Evolutionary conservation across 1,284 basidiomycete genomes (phyloP).

Genomic region (Ceratobasidium sp.): DNA sequence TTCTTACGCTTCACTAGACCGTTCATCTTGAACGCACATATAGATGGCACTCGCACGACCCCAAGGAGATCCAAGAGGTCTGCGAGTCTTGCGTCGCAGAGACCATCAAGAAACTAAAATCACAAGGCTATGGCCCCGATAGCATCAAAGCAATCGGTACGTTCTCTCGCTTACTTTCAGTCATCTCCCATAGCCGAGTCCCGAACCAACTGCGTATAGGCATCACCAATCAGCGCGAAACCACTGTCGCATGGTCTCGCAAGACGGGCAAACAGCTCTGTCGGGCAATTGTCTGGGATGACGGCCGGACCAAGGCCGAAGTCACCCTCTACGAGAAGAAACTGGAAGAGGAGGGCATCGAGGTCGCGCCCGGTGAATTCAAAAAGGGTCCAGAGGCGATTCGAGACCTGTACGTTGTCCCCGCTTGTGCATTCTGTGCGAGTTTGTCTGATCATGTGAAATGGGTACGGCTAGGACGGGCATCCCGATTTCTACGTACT

Average conservation of each 20-base stretch:
- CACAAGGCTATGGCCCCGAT: conserved; percentile 72
- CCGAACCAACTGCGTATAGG: conserved; percentile 56
- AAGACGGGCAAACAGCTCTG: conserved; percentile 88
- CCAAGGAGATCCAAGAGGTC: conserved; percentile 80
- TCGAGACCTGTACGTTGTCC: conserved; percentile 66
- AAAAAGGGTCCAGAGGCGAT: conserved; percentile 71
- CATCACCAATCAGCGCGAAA: conserved; percentile 98
- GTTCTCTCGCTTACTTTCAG: conserved; percentile 46
- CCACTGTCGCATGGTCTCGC: conserved; percentile 92
- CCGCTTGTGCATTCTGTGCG: neutral
- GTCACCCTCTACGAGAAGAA: conserved; percentile 82
- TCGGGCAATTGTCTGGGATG: conserved; percentile 95
- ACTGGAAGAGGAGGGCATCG: conserved; percentile 76
- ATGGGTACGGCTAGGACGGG: conserved; percentile 68
- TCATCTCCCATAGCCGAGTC: too few species aligned
- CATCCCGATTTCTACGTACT: conserved; percentile 94
- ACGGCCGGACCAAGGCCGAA: conserved; percentile 85
- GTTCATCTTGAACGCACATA: too few species aligned
- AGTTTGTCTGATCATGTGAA: conserved; percentile 24
- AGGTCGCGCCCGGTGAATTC: conserved; percentile 69
- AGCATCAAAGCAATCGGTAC: conserved; percentile 92
- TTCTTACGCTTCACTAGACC: too few species aligned
- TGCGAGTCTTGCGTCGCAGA: conserved; percentile 81
- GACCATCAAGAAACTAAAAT: conserved; percentile 76
- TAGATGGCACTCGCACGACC: conserved; percentile 96